Base-by-base conservation (phyloP, 2,329 filamentous ascomycete genomes). In the Cyanodermella asteris region DNA sequence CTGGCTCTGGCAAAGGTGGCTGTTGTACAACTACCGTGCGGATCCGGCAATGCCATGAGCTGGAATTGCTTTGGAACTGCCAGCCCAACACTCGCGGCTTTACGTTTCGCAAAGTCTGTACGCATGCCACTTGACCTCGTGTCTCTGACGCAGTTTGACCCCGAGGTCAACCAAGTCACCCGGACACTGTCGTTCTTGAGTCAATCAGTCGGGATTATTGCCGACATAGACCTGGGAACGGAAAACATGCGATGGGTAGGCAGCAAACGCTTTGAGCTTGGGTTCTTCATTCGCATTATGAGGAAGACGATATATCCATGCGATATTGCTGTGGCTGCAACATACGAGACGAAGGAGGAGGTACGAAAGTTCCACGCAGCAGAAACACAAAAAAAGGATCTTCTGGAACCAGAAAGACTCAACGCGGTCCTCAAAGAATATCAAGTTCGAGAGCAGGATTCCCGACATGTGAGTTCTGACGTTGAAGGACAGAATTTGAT, bases 211-310 rank as follows among this genome's bases (percentile, higher is more conserved):
- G 87, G 87, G 13, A 75, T 94, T 31, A 66, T 94, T 18, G 87
- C 87, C 2, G 87, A 94, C 42, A 65, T 65, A 24, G 87, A 97
- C 46, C 57, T 97, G 8, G 82, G 66, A 3, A 97, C 87, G 0
- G 87, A 97, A 40, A 56, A 90, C 40, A 51, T 94, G 33, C 71
- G 87, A 21, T 94, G 84, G 82, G 82, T 97, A 73, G 87, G 87
- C 11, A 62, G 64, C 23, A 60, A 69, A 16, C 67, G 87, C 27
- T 97, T 97, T 40, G 81, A 76, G 1, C 73, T 73, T 39, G 87
- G 87, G 5, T 68, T 91, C 32, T 43, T 90, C n/a, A 59, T 71
- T 33, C 66, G 82, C 14, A 56, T 93, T 11, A 54, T 90, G 22
- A 61, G 65, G 27, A 72, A 77, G 43, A 76, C 66, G 16, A 59